Base-by-base conservation (phyloP, 2,329 filamentous ascomycete genomes). In the Diaporthe ilicicola region DNA sequence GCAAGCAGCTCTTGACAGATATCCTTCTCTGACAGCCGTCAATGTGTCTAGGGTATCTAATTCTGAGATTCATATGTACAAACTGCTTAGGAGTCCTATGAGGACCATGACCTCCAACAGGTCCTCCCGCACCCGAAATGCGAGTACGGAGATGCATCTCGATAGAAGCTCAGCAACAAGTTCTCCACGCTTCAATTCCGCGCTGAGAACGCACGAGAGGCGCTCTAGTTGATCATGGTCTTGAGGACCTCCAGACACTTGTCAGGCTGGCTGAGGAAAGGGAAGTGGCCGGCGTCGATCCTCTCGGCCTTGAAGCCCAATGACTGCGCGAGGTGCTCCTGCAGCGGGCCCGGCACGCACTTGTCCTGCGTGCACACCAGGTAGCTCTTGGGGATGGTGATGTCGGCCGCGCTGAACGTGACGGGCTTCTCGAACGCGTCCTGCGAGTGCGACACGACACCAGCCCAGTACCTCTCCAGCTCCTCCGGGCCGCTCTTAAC, bases 401-500 rank as follows among this genome's bases (percentile, higher is more conserved):
- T 61, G 44, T 75, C 72, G 17, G 73, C 53, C 2, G 70, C 66
- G 34, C 70, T 64, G 46, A 71, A 75, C 13, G 71, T 61, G n/a
- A 69, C 67, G 22, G 70, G 69, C 5, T 55, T 71, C 66, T 75
- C 73, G 61, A 75, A 64, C 5, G 74, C 69, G 39, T 74, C 73
- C 59, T 75, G 73, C 1, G 74, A 74, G 24, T 72, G 70, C 8
- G 73, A 62, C 3, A 71, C 46, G 7, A 74, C 64, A 1, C 64
- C 51, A 17, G 72, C 34, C 56, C 70, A 73, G 34, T 66, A 73
- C 55, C 44, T 71, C 12, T 13, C 37, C 39, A 73, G 62, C 10
- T 53, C 71, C 42, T 73, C 67, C 6, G 67, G 69, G 8, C 64
- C 51, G 15, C 69, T 46, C 42, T 64, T 29, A 7, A 75, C 27